Evolutionary conservation across 371 early-diverging fungal genomes (phyloP), one percentile per base, ranked within the genome.

Genomic region (Mortierella sp.): DNA sequence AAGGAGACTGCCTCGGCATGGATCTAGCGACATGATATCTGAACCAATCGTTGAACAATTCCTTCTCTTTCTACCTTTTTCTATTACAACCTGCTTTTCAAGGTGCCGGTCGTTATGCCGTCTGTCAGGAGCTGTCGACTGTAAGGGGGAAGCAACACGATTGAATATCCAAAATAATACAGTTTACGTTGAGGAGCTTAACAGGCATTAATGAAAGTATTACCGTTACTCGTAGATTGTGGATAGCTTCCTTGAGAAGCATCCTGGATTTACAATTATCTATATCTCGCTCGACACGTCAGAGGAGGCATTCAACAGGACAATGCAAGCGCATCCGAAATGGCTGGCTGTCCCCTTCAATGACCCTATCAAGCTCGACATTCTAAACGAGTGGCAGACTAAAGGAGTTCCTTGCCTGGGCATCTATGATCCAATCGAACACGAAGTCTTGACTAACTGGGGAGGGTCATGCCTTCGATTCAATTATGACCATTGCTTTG

Each of bases 401-500:
- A 69, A 74, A 45, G 74, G 80, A 22, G 74, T 79, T 1, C 80
- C 80, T 1, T 70, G 80, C 22, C 41, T 79, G 43, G 74, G 74
- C 36, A 61, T 79, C 64, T 79, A 79, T 50, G 74, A 74, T 38
- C 80, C 80, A 43, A 65, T 79, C 3, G 74, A 67, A 22, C 80
- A 79, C 28, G 57, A 63, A 22, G 74, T 79, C 58, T n/a, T 79
- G 63, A 79, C 74, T 21, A 79, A 74, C 68, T 79, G 80, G 80
- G 80, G 80, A 41, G 80, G 80, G 6, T 79, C 80, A 19, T 79
- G 80, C 33, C 58, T 79, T 21, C 74, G 80, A 41, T 79, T 79
- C 65, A 79, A 79, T 41, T 57, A 58, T 22, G 75, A 79, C 19
- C 40, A 68, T n/a, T 79, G 80, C 24, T 57, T 67, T 64, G 57